A percentile compares a stretch with the other conserved stretches of the same genome.
phyloP scores from a whole-genome alignment of 495 filamentous ascomycete species.

The Cudoniella acicularis region DNA sequence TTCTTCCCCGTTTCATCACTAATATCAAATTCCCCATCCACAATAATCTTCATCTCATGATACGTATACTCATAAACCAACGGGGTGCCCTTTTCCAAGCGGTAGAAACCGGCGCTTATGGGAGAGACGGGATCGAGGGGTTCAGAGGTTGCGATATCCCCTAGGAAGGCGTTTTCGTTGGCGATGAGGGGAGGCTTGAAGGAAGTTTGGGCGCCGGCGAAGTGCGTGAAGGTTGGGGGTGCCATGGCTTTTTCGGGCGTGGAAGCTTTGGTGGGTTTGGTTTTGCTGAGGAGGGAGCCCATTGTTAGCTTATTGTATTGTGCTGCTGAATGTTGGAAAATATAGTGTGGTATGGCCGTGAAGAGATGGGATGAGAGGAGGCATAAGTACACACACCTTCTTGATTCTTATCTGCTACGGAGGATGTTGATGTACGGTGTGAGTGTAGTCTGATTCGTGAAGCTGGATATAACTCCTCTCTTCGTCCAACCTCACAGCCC shows the following conservation, averaged over 20 bases:
- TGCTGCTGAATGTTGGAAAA: neutral
- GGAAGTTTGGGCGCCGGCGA: constrained; percentile 55
- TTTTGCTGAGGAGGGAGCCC: constrained; percentile 8
- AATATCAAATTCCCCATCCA: constrained; percentile 74
- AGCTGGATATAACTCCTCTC: neutral
- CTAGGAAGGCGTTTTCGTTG: constrained; percentile 71
- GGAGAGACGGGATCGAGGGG: constrained; percentile 55
- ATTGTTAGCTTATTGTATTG: constrained; percentile 5
- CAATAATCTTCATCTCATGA: constrained; percentile 75
- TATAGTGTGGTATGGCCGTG: neutral
- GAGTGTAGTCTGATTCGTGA: neutral
- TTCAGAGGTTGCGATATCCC: constrained; percentile 58
- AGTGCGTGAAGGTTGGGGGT: constrained; percentile 45
- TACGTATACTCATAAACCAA: constrained; percentile 74
- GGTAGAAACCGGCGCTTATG: constrained; percentile 69
- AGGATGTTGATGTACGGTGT: neutral
- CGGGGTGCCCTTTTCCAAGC: constrained; percentile 68
- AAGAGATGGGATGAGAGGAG: neutral
- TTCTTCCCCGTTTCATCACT: constrained; percentile 66
- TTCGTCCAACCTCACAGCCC: too few species aligned
- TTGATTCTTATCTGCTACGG: constrained; percentile 1
- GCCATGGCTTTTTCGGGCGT: too few species aligned
- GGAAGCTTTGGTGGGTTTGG: neutral
- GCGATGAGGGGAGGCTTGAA: constrained; percentile 70
- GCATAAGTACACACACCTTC: constrained; percentile 3